Percentiles rank a stretch among this genome's conserved stretches.
These are phyloP conservation scores for Sugiyamaella boreocaroliniensis DNA, from an alignment of 805 yeast genomes.

Conservation along the genomic window DNA sequence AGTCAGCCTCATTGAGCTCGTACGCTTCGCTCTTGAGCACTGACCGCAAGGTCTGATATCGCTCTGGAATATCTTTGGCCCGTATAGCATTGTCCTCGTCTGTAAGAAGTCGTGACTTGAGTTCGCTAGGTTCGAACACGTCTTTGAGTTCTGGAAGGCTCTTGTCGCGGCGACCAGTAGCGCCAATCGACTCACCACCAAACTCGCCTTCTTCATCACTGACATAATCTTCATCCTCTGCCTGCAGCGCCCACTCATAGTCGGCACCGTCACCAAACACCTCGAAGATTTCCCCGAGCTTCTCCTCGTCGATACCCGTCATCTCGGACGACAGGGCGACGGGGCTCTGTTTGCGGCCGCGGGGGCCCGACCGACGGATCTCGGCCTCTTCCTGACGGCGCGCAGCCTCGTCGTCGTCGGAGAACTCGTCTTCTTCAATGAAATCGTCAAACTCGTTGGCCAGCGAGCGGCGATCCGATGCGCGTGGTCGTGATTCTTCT, in stretches of 20 bases:
- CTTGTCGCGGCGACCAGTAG: constrained; percentile 28
- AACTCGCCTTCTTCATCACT: constrained; percentile 1
- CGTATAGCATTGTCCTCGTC: constrained; percentile 87
- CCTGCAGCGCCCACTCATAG: constrained; percentile 96
- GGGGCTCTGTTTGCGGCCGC: constrained; percentile 14
- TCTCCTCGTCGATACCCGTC: constrained; percentile 71
- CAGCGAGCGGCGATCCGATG: constrained; percentile 33
- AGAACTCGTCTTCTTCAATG: constrained; percentile 93
- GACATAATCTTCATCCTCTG: constrained; percentile 45
- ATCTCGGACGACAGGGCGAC: constrained; percentile 26
- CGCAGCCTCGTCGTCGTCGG: constrained; percentile 66
- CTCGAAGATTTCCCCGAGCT: constrained; percentile 86
- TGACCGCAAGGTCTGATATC: constrained; percentile 73
- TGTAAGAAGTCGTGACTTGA: constrained; percentile 83
- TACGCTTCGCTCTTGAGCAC: constrained; percentile 56
- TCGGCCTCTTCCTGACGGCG: constrained; percentile 47
- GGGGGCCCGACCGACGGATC: constrained; percentile 29
- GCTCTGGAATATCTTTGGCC: constrained; percentile 82
- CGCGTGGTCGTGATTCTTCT: constrained; percentile 24
- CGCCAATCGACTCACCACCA: constrained; percentile 1
- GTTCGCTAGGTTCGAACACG: constrained; percentile 90
- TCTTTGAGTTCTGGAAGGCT: constrained; percentile 61
- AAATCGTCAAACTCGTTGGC: constrained; percentile 89
- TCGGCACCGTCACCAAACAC: constrained; percentile 96
- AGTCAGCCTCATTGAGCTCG: constrained; percentile 57